These are phyloP conservation scores for Geotrichum histeridarum DNA, from an alignment of 1,139 yeast species.

Conservation along the genomic window DNA sequence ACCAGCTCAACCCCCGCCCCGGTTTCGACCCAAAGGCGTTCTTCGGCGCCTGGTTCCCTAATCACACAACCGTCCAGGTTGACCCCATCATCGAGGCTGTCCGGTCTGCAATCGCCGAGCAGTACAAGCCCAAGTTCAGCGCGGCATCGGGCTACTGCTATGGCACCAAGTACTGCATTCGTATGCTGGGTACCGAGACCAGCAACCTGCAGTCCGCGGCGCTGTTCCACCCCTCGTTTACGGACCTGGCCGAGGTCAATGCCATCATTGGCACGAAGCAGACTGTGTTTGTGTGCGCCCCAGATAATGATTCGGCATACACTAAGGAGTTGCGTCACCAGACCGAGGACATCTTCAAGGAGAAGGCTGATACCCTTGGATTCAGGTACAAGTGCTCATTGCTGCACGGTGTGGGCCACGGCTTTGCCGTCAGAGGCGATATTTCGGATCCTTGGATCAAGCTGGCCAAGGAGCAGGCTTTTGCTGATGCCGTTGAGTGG, in stretches of 20 bases:
- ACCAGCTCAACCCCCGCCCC: slow-evolving; percentile 34
- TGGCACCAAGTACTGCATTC: slow-evolving; percentile 68
- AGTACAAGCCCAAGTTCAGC: slow-evolving; percentile 47
- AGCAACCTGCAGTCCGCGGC: slow-evolving; percentile 53
- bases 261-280: slow-evolving; percentile 49
- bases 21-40: slow-evolving; percentile 21
- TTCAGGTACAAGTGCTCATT: slow-evolving; percentile 54
- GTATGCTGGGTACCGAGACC: slow-evolving; percentile 40
- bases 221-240: slow-evolving; percentile 75
- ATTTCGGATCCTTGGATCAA: slow-evolving; percentile 46
- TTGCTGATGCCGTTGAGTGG: slow-evolving; percentile 56
- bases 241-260: slow-evolving; percentile 57
- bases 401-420: slow-evolving; percentile 62
- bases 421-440: slow-evolving; percentile 77
- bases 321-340: slow-evolving; percentile 55
- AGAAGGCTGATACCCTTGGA: slow-evolving; percentile 25
- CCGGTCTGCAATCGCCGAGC: slow-evolving; percentile 39
- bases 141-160: slow-evolving; percentile 76
- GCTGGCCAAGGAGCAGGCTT: slow-evolving; percentile 67
- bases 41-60: slow-evolving; percentile 46
- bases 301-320: slow-evolving; percentile 62
- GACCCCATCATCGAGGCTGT: slow-evolving; percentile 43
- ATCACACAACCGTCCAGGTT: slow-evolving; percentile 50
- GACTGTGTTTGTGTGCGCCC: slow-evolving; percentile 64
- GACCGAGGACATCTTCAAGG: slow-evolving; percentile 55